Base-by-base conservation (phyloP, 2,329 filamentous ascomycete genomes). In the Arthrobotrys conoides region DNA sequence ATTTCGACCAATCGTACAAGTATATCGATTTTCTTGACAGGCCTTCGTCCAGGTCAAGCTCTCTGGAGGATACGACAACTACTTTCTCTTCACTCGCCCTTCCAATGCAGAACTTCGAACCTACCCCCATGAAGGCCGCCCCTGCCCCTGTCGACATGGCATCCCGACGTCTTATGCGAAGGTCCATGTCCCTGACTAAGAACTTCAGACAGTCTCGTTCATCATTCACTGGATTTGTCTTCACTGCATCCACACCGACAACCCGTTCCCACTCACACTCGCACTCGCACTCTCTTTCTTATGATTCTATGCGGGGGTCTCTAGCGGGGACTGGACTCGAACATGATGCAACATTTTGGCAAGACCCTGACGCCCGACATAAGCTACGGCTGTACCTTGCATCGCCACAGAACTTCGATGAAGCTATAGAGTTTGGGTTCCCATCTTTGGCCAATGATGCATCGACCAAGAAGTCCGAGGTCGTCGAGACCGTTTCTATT, bases 381-480 rank as follows among this genome's bases (percentile, higher is more conserved):
- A 97, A 96, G 85, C 87, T 98, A 20, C 90, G 94, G 12, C 90
- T 93, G 5, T 97, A 94, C 82, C 88, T 97, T 20, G 92, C 93
- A 6, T 97, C 94, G 0, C 92, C 94, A 0, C 93, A 97, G 81
- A 97, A 83, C 24, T 98, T 98, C 82, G 95, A 98, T 83, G 95
- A 98, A 84, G 94, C 93, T 0, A 89, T 98, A 66, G 93, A 97
- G 83, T 97, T 96, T 84, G 95, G 95, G 0, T 98, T 97, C 82
- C 93, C 94, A 0, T 90, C 91, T 0, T 86, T 87, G 27, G 57
- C 71, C 24, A 71, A 79, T 76, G 83, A 84, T 77, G 84, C 83
- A 71, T 81, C 75, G 82, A 86, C 72, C 79, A 78, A 78, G 38
- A 84, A 66, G 75, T 80, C 73, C 57, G 81, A 71, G 73, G 71